Evolutionary conservation across 2,329 filamentous ascomycete genomes (phyloP), one percentile per base, ranked within the genome.

Genomic region (Colletotrichum camelliae): DNA sequence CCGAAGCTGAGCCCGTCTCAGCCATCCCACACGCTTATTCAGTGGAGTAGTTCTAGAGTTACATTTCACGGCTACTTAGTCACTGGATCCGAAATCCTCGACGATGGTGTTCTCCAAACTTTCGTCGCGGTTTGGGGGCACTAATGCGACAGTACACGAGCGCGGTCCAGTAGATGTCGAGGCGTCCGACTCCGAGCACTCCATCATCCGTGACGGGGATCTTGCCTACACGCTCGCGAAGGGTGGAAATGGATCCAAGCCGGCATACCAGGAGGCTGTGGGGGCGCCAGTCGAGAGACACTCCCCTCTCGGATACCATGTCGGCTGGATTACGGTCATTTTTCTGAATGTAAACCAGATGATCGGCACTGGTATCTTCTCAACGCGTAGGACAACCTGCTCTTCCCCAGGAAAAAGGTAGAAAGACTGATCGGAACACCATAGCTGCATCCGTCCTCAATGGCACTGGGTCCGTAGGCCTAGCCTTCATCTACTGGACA

Each of bases 351-450:
- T 93, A 48, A 90, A 89, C 72, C 88, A 89, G 81, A 93, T 93
- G 90, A 85, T 93, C 58, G 91, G 91, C 1, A 92, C 90, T 0
- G 91, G 91, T 43, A 88, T 92, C 27, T 92, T 91, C 72, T 93
- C 91, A 1, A 93, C 92, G 0, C 92, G 91, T 92, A 80, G 9
- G 15, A 7, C 15, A 7, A 33, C 21, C 4, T 4, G 15, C 15
- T 7, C 3, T 5, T 3, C 10, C 9, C 7, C 3, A 5, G 4
- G 31, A 9, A 12, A 24, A 10, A 3, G 12, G 1, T 9, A 48
- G 39, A 18, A 31, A 35, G 16, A 27, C 67, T 80, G 33, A 79
- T 52, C 5, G 6, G n/a, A 9, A 10, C 5, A 10, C 21, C n/a
- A 66, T 37, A 92, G 90, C 91, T 16, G 88, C 89, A 0, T 86